phyloP scores from a whole-genome alignment of 1,284 basidiomycete genomes.

The Trametes versicolor region DNA sequence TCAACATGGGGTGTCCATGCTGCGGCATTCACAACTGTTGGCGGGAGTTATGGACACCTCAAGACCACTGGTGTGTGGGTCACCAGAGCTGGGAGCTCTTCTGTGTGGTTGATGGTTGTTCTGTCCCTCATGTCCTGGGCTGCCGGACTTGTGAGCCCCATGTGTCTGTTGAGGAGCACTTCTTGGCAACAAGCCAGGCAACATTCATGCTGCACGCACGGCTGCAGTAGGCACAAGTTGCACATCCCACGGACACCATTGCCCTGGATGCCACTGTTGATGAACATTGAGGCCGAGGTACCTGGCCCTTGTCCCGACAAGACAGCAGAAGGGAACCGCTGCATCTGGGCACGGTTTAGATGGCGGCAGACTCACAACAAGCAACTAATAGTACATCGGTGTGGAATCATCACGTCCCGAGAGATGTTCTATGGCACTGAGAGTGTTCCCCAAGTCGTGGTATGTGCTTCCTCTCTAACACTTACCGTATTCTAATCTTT shows the following conservation, averaged over 20 bases:
- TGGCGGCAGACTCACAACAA: constrained; percentile 47
- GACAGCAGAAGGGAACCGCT: too few species aligned
- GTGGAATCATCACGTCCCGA: constrained; percentile 44
- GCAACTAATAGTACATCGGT: constrained; percentile 44
- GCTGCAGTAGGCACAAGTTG: not conserved
- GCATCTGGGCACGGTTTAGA: constrained; percentile 33
- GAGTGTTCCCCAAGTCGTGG: constrained; percentile 34
- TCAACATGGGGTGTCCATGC: constrained; percentile 43
- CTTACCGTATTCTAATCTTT: not conserved
- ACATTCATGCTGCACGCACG: not conserved
- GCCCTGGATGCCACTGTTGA: not conserved
- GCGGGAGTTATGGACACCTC: constrained; percentile 34
- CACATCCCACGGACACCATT: not conserved
- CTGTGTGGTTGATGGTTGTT: not conserved
- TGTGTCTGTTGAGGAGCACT: not conserved
- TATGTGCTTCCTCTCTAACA: too few species aligned
- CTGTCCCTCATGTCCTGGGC: too few species aligned
- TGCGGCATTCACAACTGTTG: constrained; percentile 41
- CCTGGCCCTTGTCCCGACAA: not conserved
- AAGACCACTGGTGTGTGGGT: constrained; percentile 39
- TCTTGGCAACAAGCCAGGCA: not conserved
- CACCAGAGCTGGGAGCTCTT: constrained; percentile 24
- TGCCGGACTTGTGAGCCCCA: not conserved
- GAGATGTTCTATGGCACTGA: constrained; percentile 47
- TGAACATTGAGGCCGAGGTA: not conserved